phyloP scores from a whole-genome alignment of 2,329 filamentous ascomycete genomes.

The Venturia nashicola region DNA sequence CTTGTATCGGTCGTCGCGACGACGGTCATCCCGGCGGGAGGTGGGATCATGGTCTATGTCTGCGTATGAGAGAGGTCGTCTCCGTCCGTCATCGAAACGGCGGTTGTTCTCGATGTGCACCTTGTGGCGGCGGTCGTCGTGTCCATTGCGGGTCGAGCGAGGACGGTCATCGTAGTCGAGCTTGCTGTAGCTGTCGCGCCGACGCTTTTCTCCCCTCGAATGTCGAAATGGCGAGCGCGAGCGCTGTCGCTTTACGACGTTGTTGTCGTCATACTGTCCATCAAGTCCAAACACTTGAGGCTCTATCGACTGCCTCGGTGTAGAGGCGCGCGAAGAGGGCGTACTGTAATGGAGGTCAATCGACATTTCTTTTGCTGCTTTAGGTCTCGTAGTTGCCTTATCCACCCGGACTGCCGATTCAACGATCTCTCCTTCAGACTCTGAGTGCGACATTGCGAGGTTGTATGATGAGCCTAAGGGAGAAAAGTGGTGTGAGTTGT shows the following conservation, averaged over 20 bases:
- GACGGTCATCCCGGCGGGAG: neutral
- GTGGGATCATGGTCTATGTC: neutral
- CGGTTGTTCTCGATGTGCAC: conserved; percentile 15
- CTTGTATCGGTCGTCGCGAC: neutral
- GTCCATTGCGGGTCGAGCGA: conserved; percentile 12
- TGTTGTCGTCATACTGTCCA: conserved; percentile 9
- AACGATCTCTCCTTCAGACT: conserved; percentile 78
- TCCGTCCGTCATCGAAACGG: neutral
- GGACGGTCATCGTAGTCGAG: conserved; percentile 36
- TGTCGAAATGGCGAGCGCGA: conserved; percentile 40
- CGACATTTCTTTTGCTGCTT: conserved; percentile 62
- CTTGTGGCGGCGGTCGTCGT: conserved; percentile 24
- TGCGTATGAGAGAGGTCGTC: neutral
- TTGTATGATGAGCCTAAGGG: conserved; percentile 1
- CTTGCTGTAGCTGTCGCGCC: conserved; percentile 32
- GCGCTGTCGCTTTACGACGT: conserved; percentile 22
- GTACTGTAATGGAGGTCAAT: conserved; percentile 82
- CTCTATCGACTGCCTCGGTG: conserved; percentile 2
- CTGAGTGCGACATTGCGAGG: conserved; percentile 38
- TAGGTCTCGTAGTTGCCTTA: conserved; percentile 81
- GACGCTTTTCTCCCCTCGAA: conserved; percentile 51
- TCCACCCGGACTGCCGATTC: conserved; percentile 50
- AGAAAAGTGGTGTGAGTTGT: neutral
- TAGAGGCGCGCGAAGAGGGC: conserved; percentile 26
- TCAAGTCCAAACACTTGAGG: conserved; percentile 2